These are phyloP conservation scores for Conticribra weissflogii DNA, from an alignment of 108 stramenopile species.

Conservation along the genomic window DNA sequence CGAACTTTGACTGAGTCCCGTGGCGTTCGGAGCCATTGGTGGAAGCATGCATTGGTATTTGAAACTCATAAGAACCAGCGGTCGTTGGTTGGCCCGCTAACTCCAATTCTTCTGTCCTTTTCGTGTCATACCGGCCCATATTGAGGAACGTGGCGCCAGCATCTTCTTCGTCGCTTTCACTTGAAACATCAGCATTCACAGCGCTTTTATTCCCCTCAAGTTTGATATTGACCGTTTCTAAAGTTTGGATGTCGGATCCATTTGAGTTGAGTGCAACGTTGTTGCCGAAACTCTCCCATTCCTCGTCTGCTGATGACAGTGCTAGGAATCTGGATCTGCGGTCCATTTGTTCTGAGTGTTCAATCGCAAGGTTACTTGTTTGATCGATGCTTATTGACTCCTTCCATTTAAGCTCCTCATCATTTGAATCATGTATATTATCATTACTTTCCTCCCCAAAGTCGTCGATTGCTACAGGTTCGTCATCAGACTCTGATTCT, in stretches of 20 bases:
- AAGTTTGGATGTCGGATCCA: neutral
- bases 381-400: neutral
- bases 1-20: too few species aligned
- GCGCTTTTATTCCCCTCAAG: neutral
- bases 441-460: neutral
- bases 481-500: too few species aligned
- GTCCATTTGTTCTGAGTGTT: neutral
- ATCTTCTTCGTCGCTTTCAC: conserved; percentile 41
- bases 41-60: neutral
- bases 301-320: conserved; percentile 35
- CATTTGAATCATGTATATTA: neutral
- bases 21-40: neutral
- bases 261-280: neutral
- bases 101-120: neutral
- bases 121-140: conserved; percentile 6
- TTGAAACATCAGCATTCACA: conserved; percentile 43
- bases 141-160: conserved; percentile 22
- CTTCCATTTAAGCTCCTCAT: too few species aligned
- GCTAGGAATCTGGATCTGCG: conserved; percentile 10
- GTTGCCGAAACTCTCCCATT: conserved; percentile 44
- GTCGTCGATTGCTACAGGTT: too few species aligned
- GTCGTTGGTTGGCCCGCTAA: neutral
- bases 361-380: neutral
- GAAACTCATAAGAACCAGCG: neutral
- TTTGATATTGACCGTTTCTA: neutral